Percentiles rank a stretch among this genome's conserved stretches.
Evolutionary conservation across 495 filamentous ascomycete genomes (phyloP).

Genomic region (Aspergillus asperescens): DNA sequence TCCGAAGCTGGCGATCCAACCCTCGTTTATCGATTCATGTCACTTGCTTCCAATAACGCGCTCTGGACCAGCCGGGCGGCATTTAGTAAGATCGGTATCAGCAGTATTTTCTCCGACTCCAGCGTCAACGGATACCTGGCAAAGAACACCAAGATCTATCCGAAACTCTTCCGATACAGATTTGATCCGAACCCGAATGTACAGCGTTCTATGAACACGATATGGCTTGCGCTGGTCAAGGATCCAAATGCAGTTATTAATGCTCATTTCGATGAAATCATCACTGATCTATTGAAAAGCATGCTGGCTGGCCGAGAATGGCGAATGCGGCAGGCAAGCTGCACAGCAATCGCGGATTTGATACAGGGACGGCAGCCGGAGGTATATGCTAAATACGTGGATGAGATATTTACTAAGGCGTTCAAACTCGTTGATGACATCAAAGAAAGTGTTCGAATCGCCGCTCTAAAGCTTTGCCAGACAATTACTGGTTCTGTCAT

Average conservation of each 20-base stretch:
- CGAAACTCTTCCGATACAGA: slow-evolving; percentile 87
- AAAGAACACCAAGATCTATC: slow-evolving; percentile 85
- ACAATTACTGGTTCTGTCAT: slow-evolving; percentile 76
- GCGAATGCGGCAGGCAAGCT: slow-evolving; percentile 86
- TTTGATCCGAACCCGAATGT: slow-evolving; percentile 94
- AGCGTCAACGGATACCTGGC: slow-evolving; percentile 65
- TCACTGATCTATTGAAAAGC: slow-evolving; percentile 76
- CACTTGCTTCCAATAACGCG: slow-evolving; percentile 84
- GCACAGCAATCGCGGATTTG: slow-evolving; percentile 82
- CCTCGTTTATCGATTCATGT: slow-evolving; percentile 96
- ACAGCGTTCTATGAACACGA: slow-evolving; percentile 90
- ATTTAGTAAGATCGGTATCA: slow-evolving; percentile 89
- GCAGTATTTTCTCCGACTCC: slow-evolving; percentile 82
- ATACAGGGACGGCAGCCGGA: slow-evolving; percentile 67
- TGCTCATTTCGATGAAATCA: slow-evolving; percentile 74
- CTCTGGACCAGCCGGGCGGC: slow-evolving; percentile 94
- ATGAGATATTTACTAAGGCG: slow-evolving; percentile 73
- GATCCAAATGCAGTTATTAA: slow-evolving; percentile 69
- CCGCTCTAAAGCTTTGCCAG: slow-evolving; percentile 76
- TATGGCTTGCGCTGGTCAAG: slow-evolving; percentile 90
- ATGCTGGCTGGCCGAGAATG: slow-evolving; percentile 81
- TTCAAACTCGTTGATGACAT: slow-evolving; percentile 88
- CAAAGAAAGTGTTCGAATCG: slow-evolving; percentile 78
- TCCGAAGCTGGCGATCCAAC: slow-evolving; percentile 91
- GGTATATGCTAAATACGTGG: slow-evolving; percentile 77